These are phyloP conservation scores for Talaromyces sp. DNA, from an alignment of 2,329 filamentous ascomycete species.

Conservation along the genomic window DNA sequence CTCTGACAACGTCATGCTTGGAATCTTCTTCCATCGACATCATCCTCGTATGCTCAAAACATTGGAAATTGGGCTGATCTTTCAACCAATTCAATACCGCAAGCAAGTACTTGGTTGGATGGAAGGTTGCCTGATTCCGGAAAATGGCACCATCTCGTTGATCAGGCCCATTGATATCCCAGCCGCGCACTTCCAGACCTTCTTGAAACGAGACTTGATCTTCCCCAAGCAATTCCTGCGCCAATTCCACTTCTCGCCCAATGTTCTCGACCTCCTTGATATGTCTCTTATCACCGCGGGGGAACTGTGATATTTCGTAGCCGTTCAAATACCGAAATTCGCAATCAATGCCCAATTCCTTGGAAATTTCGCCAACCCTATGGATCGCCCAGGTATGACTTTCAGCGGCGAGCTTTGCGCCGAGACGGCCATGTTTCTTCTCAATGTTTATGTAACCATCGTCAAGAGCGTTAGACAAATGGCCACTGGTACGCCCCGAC, in stretches of 20 bases:
- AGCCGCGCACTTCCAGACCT: background rate
- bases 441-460: background rate
- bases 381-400: background rate
- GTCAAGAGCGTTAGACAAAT: background rate
- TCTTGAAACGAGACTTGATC: background rate
- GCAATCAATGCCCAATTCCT: background rate
- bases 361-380: background rate
- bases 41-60: background rate
- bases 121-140: background rate
- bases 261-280: background rate
- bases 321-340: background rate
- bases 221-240: background rate
- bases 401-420: background rate
- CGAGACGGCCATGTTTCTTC: background rate
- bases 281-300: background rate
- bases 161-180: background rate
- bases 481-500: background rate
- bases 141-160: background rate
- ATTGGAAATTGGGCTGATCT: background rate
- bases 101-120: background rate
- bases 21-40: background rate
- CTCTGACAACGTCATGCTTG: background rate
- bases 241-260: background rate
- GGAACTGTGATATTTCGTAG: background rate
- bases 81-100: background rate